phyloP scores from a whole-genome alignment of 352 stramenopile species.

The Blastocystis sp. region DNA sequence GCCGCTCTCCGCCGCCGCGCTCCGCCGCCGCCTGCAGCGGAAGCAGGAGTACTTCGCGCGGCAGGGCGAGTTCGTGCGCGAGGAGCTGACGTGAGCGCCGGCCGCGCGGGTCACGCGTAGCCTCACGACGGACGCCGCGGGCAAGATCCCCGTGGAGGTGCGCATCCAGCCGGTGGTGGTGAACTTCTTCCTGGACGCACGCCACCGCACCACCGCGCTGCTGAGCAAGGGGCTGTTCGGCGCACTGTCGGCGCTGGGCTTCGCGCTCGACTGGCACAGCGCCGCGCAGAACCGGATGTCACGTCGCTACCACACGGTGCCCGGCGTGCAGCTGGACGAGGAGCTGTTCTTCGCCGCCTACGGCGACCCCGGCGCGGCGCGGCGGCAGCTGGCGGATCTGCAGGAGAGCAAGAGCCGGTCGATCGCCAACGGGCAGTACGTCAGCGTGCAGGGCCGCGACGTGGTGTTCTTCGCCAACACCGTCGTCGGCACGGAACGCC shows the following conservation, averaged over 20 bases:
- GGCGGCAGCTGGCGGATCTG: not conserved
- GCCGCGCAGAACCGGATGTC: not conserved
- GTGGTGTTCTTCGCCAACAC: slow-evolving; percentile 35
- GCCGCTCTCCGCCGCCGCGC: not conserved
- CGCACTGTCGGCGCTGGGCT: slow-evolving; percentile 9
- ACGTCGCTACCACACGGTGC: slow-evolving; percentile 19
- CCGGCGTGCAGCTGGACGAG: slow-evolving; percentile 33
- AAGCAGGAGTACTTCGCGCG: slow-evolving; percentile 1
- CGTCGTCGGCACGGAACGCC: not conserved
- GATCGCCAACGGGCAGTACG: slow-evolving; percentile 42
- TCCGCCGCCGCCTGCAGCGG: slow-evolving; percentile 22
- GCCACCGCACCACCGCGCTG: not conserved
- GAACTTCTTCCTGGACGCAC: slow-evolving; percentile 23
- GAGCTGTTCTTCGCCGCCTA: slow-evolving; percentile 6
- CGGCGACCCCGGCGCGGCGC: not conserved
- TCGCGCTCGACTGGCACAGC: slow-evolving; percentile 39
- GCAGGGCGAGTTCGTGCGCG: not conserved
- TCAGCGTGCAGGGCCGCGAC: slow-evolving; percentile 31
- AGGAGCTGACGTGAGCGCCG: slow-evolving; percentile 3
- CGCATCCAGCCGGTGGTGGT: slow-evolving; percentile 34
- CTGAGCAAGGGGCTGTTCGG: not conserved
- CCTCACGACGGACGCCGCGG: slow-evolving; percentile 29
- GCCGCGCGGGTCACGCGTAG: not conserved
- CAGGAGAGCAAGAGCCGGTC: slow-evolving; percentile 1
- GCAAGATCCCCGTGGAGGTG: slow-evolving; percentile 25